These are phyloP conservation scores for Gymnopilus dilepis DNA, from an alignment of 768 basidiomycete genomes.

Conservation along the genomic window DNA sequence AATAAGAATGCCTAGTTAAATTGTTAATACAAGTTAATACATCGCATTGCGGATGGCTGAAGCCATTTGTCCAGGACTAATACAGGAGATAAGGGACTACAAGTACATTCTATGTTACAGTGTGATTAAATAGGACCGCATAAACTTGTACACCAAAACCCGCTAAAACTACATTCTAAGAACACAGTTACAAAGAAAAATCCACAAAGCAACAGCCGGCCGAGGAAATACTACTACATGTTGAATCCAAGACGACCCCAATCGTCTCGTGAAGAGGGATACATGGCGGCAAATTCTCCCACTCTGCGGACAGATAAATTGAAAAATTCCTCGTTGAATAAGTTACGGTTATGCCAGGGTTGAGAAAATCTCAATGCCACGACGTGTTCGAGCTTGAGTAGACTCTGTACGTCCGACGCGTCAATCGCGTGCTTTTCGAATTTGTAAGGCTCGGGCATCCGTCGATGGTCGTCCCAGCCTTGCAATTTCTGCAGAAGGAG, in stretches of 20 bases:
- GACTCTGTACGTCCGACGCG: constrained; percentile 31
- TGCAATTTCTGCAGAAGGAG: constrained; percentile 47
- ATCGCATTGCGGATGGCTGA: no score
- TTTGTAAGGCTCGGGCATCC: constrained; percentile 35
- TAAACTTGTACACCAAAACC: not conserved
- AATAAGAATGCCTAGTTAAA: no score
- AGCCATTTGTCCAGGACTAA: not conserved
- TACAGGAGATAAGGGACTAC: constrained; percentile 2
- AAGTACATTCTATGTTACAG: constrained; percentile 3
- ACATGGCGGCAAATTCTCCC: constrained; percentile 28
- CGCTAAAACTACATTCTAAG: not conserved
- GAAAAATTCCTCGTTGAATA: constrained; percentile 39
- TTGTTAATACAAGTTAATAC: no score
- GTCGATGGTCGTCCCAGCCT: constrained; percentile 45
- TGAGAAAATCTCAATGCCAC: constrained; percentile 24
- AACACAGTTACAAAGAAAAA: not conserved
- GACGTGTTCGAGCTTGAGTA: constrained; percentile 32
- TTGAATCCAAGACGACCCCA: constrained; percentile 23
- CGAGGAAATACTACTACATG: no score
- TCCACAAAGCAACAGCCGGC: not conserved
- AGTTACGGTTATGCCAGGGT: constrained; percentile 29
- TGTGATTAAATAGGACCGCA: not conserved
- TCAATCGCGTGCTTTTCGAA: constrained; percentile 35
- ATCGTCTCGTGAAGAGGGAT: constrained; percentile 17
- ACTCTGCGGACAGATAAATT: constrained; percentile 34